Evolutionary conservation across 139 green algal genomes (phyloP).

Genomic region (Bryopsis sp.): DNA sequence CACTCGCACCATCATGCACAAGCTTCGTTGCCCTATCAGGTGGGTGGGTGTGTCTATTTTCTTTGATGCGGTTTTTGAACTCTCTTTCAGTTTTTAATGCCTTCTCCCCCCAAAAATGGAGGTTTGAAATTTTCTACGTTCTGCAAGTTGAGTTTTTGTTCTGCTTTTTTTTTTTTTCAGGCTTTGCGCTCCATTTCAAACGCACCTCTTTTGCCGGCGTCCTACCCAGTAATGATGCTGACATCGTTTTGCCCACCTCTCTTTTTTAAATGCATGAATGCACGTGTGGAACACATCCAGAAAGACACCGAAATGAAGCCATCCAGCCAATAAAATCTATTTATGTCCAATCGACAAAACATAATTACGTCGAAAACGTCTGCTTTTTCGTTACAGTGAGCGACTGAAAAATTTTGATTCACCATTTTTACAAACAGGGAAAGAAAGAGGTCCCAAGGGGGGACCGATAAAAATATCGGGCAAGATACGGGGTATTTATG

Average conservation of each 20-base stretch:
- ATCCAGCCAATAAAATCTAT: too few relatives aligned
- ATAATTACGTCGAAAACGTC: too few relatives aligned
- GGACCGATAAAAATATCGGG: too few relatives aligned
- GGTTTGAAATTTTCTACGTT: background rate
- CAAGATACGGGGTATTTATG: too few relatives aligned
- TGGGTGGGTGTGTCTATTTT: background rate
- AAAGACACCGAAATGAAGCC: too few relatives aligned
- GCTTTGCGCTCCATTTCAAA: conserved; percentile 29
- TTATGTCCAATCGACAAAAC: too few relatives aligned
- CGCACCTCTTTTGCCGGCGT: conserved; percentile 43
- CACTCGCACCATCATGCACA: conserved; percentile 55
- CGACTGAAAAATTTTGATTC: too few relatives aligned
- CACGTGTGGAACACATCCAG: conserved; percentile 16
- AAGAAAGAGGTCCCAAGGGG: too few relatives aligned
- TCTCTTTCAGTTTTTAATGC: background rate
- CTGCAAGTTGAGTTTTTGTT: background rate
- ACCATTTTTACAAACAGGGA: too few relatives aligned
- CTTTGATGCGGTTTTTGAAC: background rate
- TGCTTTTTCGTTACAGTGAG: too few relatives aligned
- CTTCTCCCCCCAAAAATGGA: background rate
- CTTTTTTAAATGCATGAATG: conserved; percentile 47
- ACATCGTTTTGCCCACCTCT: conserved; percentile 29
- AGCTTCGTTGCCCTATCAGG: conserved; percentile 36
- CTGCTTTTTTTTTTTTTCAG: conserved; percentile 17
- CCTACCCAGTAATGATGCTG: conserved; percentile 35